Percentiles rank a stretch among this genome's conserved stretches.
Conservation (phyloP, 768 basidiomycete genomes). For the Lactifluus hygrophoroides region DNA sequence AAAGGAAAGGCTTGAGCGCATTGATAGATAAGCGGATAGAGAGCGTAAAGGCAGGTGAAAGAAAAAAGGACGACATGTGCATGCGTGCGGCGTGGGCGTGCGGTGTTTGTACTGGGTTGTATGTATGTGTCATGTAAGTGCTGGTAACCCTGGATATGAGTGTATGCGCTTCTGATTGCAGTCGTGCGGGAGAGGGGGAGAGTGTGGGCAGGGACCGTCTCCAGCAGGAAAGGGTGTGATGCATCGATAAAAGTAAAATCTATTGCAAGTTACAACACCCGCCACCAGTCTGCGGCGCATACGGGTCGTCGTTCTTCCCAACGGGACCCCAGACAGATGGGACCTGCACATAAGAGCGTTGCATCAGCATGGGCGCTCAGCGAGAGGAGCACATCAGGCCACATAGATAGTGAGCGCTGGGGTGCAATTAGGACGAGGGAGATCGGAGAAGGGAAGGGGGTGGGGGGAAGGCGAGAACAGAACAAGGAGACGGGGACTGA, state of each 20-base stretch:
- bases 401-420: background rate
- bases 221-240: background rate
- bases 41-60: background rate
- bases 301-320: conserved; percentile 88
- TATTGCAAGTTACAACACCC: conserved; percentile 18
- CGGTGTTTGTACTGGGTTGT: conserved; percentile 7
- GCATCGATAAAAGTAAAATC: background rate
- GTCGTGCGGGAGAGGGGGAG: background rate
- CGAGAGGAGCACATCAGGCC: background rate
- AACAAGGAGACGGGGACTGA: conserved; percentile 27
- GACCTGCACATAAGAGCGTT: conserved; percentile 40
- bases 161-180: background rate
- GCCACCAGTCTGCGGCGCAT: conserved; percentile 44
- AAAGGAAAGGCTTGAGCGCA: background rate
- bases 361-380: conserved; percentile 16
- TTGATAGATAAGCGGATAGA: conserved; percentile 13
- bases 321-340: conserved; percentile 97
- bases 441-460: background rate
- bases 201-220: background rate
- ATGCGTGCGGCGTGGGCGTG: conserved; percentile 6
- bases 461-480: background rate
- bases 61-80: background rate
- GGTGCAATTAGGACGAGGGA: background rate
- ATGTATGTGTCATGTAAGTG: conserved; percentile 6
- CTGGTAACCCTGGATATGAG: conserved; percentile 6